phyloP scores from a whole-genome alignment of 1,284 basidiomycete species.

The Microstroma glucosiphilum region DNA sequence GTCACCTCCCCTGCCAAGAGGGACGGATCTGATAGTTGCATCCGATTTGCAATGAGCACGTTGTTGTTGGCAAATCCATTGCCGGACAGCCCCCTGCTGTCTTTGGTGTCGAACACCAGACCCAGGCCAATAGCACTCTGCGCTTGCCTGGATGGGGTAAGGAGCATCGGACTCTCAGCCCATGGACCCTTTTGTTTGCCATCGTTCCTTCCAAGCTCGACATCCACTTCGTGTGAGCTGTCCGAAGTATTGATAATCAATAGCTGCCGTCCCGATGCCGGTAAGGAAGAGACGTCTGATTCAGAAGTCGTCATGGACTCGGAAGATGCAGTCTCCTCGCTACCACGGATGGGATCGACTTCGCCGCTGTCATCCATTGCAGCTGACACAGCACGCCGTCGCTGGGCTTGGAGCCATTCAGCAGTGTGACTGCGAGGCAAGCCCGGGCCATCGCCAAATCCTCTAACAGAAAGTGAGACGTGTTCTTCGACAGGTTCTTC shows the following conservation, averaged over 20 bases:
- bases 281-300: too few relatives aligned
- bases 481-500: slow-evolving; percentile 2
- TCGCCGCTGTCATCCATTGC: too few relatives aligned
- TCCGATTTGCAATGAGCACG: too few relatives aligned
- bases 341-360: slow-evolving; percentile 6
- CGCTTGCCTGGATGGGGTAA: background rate
- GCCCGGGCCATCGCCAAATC: slow-evolving; percentile 10
- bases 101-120: background rate
- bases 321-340: background rate
- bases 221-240: slow-evolving; percentile 3
- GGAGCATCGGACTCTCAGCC: slow-evolving; percentile 11
- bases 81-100: too few relatives aligned
- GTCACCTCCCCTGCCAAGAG: too few relatives aligned
- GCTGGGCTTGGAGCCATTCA: slow-evolving; percentile 15
- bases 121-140: background rate
- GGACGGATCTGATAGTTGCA: too few relatives aligned
- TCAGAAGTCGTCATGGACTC: background rate
- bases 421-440: slow-evolving; percentile 16
- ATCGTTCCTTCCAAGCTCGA: background rate
- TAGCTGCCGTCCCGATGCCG: background rate
- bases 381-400: too few relatives aligned
- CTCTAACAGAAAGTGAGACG: slow-evolving; percentile 10
- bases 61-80: too few relatives aligned
- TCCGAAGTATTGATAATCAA: slow-evolving; percentile 8
- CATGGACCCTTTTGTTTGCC: slow-evolving; percentile 9